These are phyloP conservation scores for Rhinocladiella similis DNA, from an alignment of 2,329 filamentous ascomycete genomes.

Conservation along the genomic window DNA sequence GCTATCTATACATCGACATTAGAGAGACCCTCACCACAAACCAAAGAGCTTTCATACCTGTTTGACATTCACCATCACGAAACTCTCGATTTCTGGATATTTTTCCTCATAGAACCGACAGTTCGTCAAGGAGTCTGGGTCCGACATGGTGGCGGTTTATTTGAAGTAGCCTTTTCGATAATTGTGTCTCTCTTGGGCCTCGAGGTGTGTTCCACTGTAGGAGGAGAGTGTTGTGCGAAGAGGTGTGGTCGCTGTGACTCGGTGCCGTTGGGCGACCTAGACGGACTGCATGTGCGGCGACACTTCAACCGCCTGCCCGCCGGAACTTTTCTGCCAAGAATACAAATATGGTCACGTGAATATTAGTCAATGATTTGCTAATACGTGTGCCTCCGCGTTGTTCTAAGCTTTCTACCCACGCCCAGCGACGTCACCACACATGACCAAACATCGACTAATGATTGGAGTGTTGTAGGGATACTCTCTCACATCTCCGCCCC, in stretches of 20 bases:
- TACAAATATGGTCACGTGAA: background rate
- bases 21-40: constrained; percentile 2
- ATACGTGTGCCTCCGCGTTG: background rate
- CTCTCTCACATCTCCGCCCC: background rate
- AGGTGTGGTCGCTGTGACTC: background rate
- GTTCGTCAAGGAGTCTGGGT: constrained; percentile 76
- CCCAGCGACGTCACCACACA: background rate
- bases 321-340: background rate
- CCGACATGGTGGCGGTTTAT: constrained; percentile 27
- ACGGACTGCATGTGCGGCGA: constrained; percentile 2
- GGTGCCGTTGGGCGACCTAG: background rate
- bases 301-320: background rate
- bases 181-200: no score
- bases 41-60: constrained; percentile 61
- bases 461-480: background rate
- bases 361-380: background rate
- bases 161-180: background rate
- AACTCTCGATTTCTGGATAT: constrained; percentile 97
- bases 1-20: constrained; percentile 66
- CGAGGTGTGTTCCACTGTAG: no score
- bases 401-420: background rate
- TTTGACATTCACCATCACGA: constrained; percentile 99
- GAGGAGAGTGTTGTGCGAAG: no score
- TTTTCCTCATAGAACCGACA: constrained; percentile 98
- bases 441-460: background rate